phyloP scores from a whole-genome alignment of 179 eudicot species.

The Spinacia oleracea region DNA sequence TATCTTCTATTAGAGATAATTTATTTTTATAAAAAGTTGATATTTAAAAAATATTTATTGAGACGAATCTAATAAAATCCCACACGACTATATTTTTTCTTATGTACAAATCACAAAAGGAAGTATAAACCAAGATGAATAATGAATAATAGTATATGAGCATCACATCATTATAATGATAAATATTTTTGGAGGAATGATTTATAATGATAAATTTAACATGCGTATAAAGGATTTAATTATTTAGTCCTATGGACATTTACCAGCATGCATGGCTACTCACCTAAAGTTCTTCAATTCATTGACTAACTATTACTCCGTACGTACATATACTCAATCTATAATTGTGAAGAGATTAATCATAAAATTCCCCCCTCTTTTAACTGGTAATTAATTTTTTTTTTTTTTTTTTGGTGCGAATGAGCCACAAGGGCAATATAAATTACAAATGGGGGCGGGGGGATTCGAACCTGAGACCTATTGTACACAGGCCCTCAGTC shows the following conservation, averaged over 20 bases:
- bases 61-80: no score
- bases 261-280: constrained; percentile 3
- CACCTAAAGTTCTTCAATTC: neutral
- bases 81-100: no score
- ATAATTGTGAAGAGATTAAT: neutral
- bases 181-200: no score
- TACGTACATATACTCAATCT: neutral
- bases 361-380: constrained; percentile 1
- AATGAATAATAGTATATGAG: neutral
- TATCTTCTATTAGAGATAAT: no score
- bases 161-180: neutral
- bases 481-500: no score
- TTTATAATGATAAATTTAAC: neutral
- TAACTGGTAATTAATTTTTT: neutral
- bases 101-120: no score
- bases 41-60: no score
- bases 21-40: no score
- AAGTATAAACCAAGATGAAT: constrained; percentile 13
- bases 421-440: no score
- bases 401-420: no score
- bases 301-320: neutral
- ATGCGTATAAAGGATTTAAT: constrained; percentile 10
- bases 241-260: neutral
- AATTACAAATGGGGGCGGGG: no score
- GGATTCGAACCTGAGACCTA: no score